These are phyloP conservation scores for Priceomyces castillae DNA, from an alignment of 805 yeast genomes.

Conservation along the genomic window DNA sequence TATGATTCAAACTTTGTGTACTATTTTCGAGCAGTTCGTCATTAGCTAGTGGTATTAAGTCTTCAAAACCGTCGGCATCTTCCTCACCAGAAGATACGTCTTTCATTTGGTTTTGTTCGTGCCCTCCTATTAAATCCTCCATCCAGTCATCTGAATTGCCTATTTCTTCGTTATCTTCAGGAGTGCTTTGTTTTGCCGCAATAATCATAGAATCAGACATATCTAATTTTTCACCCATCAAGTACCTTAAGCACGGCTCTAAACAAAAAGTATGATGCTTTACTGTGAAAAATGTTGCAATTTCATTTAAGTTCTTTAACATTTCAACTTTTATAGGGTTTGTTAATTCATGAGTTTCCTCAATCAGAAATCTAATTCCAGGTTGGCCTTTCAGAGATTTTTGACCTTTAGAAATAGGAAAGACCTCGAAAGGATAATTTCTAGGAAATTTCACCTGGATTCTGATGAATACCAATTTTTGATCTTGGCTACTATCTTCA, in stretches of 20 bases:
- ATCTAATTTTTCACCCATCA: conserved; percentile 76
- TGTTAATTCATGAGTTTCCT: conserved; percentile 72
- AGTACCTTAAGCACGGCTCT: conserved; percentile 71
- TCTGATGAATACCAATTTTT: conserved; percentile 58
- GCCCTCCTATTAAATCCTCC: conserved; percentile 37
- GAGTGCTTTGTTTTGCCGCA: conserved; percentile 20
- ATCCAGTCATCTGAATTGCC: conserved; percentile 40
- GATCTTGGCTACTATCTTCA: conserved; percentile 43
- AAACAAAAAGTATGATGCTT: conserved; percentile 62
- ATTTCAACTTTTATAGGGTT: conserved; percentile 51
- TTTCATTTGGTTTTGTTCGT: conserved; percentile 18
- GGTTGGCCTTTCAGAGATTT: conserved; percentile 20
- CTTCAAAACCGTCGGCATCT: conserved; percentile 31
- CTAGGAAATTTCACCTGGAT: conserved; percentile 69
- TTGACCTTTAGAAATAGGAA: conserved; percentile 11
- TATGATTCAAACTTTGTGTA: conserved; percentile 7
- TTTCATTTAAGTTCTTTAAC: conserved; percentile 47
- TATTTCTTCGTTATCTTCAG: conserved; percentile 17
- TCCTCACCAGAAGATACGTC: conserved; percentile 26
- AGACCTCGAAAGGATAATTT: conserved; percentile 55
- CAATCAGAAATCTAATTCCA: conserved; percentile 53
- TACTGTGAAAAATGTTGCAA: conserved; percentile 55
- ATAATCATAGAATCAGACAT: conserved; percentile 33
- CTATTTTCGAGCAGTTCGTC: conserved; percentile 31
- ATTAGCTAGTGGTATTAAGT: conserved; percentile 41